These are phyloP conservation scores for Aspergillus pseudotamarii DNA, from an alignment of 2,329 filamentous ascomycete species.

Conservation along the genomic window DNA sequence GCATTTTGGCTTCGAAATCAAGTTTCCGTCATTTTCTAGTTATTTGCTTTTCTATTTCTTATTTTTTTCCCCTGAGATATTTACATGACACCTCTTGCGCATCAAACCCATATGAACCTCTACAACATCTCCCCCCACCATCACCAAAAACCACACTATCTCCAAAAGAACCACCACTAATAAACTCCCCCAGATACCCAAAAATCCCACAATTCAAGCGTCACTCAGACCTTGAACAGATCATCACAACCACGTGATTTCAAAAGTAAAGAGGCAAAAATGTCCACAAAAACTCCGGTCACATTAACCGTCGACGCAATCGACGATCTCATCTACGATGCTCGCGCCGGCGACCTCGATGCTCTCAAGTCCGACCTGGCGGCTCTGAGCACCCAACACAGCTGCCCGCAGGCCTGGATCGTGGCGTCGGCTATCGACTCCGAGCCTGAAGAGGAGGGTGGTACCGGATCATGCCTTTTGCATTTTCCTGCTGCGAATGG, in stretches of 20 bases:
- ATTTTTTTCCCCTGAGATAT: neutral
- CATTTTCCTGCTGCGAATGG: slow-evolving; percentile 96
- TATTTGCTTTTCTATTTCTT: neutral
- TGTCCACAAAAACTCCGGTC: slow-evolving; percentile 27
- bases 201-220: neutral
- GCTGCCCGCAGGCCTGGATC: slow-evolving; percentile 62
- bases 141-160: neutral
- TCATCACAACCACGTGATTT: no score
- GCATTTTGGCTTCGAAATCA: neutral
- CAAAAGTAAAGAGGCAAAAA: slow-evolving; percentile 10
- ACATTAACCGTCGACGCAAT: slow-evolving; percentile 74
- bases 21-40: neutral
- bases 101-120: neutral
- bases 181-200: neutral
- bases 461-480: slow-evolving; percentile 55
- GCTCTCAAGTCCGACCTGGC: slow-evolving; percentile 66
- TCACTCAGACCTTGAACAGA: neutral
- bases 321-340: slow-evolving; percentile 88
- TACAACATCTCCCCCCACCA: neutral
- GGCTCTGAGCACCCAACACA: slow-evolving; percentile 64
- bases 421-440: slow-evolving; percentile 72
- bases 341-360: slow-evolving; percentile 73
- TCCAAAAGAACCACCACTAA: neutral
- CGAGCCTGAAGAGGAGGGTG: slow-evolving; percentile 71
- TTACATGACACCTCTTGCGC: neutral